phyloP scores from a whole-genome alignment of 169 alveolate species.

The Plasmodium malariae region DNA sequence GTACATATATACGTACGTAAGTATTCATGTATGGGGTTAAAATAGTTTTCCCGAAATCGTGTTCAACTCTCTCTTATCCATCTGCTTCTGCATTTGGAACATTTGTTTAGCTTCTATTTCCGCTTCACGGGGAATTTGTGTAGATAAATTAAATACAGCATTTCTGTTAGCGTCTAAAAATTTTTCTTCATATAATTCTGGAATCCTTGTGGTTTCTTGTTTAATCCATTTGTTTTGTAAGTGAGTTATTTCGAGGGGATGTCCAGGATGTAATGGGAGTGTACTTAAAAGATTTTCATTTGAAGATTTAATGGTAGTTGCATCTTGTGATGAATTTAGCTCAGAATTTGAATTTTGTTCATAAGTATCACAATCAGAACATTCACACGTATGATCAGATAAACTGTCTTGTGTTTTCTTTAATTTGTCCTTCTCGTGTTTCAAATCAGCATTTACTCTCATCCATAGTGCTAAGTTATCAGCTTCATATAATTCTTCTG shows the following conservation, averaged over 20 bases:
- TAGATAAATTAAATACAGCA: slow-evolving; percentile 80
- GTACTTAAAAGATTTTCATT: slow-evolving; percentile 72
- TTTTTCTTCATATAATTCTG: slow-evolving; percentile 78
- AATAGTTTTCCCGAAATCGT: neutral
- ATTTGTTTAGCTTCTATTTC: slow-evolving; percentile 49
- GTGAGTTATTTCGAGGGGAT: slow-evolving; percentile 79
- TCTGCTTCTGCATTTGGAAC: slow-evolving; percentile 8
- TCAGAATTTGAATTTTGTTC: slow-evolving; percentile 33
- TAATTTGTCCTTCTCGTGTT: slow-evolving; percentile 77
- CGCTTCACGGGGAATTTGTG: slow-evolving; percentile 66
- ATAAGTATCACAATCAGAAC: slow-evolving; percentile 35
- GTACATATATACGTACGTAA: too few relatives aligned
- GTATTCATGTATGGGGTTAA: neutral
- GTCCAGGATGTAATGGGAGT: slow-evolving; percentile 83
- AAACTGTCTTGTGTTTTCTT: slow-evolving; percentile 9
- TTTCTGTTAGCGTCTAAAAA: slow-evolving; percentile 80
- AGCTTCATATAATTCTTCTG: slow-evolving; percentile 80
- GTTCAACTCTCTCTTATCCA: slow-evolving; percentile 4
- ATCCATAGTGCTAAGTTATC: slow-evolving; percentile 84
- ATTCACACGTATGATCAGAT: slow-evolving; percentile 42
- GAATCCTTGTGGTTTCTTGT: slow-evolving; percentile 78
- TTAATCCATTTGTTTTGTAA: slow-evolving; percentile 82
- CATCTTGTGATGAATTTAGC: slow-evolving; percentile 38
- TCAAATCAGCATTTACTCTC: slow-evolving; percentile 84
- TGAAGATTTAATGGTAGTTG: slow-evolving; percentile 53